Evolutionary conservation across 805 yeast genomes (phyloP), one percentile per base, ranked within the genome.

Genomic region (Debaryomyces castellii): DNA sequence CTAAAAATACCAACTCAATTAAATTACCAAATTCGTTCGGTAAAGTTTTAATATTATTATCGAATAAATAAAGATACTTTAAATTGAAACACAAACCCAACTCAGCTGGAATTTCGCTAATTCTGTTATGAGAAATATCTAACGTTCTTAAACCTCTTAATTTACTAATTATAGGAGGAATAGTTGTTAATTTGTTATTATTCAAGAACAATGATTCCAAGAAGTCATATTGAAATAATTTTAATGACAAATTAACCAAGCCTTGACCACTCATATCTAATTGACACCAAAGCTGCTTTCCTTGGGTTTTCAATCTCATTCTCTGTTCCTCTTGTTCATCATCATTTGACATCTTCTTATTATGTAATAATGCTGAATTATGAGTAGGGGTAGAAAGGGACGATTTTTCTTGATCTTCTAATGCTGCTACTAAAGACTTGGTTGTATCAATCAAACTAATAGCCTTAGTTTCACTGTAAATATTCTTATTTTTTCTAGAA

Each of bases 231-330:
- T 82, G 80, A 73, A 89, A 89, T 39, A 94, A 66, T 55, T 83
- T 82, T 17, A 85, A 80, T n/a, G 89, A 80, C 24, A 92, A 53
- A 46, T 80, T 77, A 50, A 81, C 72, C 43, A 94, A 73, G 27
- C 92, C 88, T 65, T 94, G 96, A 48, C 97, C 97, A 52, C 95
- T 83, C 52, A 92, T 73, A 69, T 94, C 99, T 52, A 94, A 72
- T 5, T 91, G 92, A 44, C 95, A 87, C 99, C 99, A 94, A 60
- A 87, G 77, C 68, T 91, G 97, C 48, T 83, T 85, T 30, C 86
- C 82, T 59, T 76, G 74, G 22, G 81, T 77, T 50, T 75, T 76
- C 30, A 74, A 66, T 64, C 83, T 75, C 69, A 82, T 77, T 63
- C 86, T 70, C 61, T 83, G 82, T 56, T 80, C 83, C 59, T 83